Evolutionary conservation across 345 rosid species (phyloP).

Genomic region (Ceriops decandra): DNA sequence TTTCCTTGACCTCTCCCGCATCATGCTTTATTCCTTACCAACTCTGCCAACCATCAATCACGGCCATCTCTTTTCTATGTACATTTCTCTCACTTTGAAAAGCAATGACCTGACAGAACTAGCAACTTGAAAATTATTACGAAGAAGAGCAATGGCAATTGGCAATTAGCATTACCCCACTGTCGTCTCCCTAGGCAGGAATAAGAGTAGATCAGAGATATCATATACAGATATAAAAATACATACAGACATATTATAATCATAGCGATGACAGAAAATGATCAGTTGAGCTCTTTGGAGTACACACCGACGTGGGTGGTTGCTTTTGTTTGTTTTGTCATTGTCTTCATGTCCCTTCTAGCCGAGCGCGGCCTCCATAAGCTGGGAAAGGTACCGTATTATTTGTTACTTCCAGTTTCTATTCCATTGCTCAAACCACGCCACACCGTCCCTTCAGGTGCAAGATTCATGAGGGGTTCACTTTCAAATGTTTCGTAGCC

Average conservation of each 20-base stretch:
- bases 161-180: too few species aligned
- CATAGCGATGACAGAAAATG: too few species aligned
- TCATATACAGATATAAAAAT: too few species aligned
- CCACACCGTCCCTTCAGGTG: too few species aligned
- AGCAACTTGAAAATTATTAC: neutral
- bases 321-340: conserved; percentile 64
- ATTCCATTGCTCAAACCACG: too few species aligned
- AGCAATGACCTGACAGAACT: neutral
- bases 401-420: too few species aligned
- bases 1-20: neutral
- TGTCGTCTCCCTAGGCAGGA: too few species aligned
- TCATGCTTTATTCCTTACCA: conserved; percentile 5
- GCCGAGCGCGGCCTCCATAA: conserved; percentile 72
- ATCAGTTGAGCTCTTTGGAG: conserved; percentile 38
- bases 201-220: too few species aligned
- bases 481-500: too few species aligned
- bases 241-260: too few species aligned
- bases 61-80: neutral
- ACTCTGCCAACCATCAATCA: neutral
- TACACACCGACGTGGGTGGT: conserved; percentile 84
- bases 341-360: conserved; percentile 55
- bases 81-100: neutral
- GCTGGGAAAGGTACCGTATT: conserved; percentile 61
- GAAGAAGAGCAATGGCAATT: too few species aligned
- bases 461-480: too few species aligned